These are phyloP conservation scores for Manihot esculenta DNA, from an alignment of 441 rosid genomes.

Conservation along the genomic window DNA sequence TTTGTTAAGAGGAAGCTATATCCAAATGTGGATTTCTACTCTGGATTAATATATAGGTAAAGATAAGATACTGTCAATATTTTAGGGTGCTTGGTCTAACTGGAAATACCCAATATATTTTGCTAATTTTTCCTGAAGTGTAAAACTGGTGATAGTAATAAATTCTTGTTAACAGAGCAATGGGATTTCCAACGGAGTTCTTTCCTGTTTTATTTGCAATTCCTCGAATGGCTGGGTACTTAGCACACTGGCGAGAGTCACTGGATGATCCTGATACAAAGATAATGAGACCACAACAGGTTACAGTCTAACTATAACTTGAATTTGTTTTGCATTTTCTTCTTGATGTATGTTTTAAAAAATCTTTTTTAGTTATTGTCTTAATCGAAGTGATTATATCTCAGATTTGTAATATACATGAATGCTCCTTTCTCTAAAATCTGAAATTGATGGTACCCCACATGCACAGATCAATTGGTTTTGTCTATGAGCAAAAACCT, in stretches of 20 bases:
- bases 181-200: conserved; percentile 98
- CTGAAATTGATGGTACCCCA: not conserved
- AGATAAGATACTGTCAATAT: not conserved
- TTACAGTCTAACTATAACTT: conserved; percentile 18
- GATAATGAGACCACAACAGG: conserved; percentile 99
- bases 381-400: not conserved
- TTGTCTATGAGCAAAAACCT: not conserved
- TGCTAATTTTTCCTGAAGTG: not conserved
- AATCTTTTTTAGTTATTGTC: not conserved
- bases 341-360: not conserved
- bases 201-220: conserved; percentile 93
- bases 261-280: conserved; percentile 96
- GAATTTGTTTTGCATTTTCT: no score
- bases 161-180: conserved; percentile 56
- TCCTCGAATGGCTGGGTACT: conserved; percentile 98
- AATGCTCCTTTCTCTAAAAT: not conserved
- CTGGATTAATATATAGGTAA: conserved; percentile 92
- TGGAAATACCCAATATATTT: not conserved
- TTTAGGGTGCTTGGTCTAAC: not conserved
- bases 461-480: not conserved
- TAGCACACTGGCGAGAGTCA: conserved; percentile 95
- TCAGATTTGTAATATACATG: not conserved
- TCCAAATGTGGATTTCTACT: conserved; percentile 98
- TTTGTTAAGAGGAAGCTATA: conserved; percentile 88
- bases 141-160: not conserved